A percentile compares a stretch with the other conserved stretches of the same genome.
Evolutionary conservation across 345 rosid species (phyloP).

Genomic region (Hypericum androsaemum): DNA sequence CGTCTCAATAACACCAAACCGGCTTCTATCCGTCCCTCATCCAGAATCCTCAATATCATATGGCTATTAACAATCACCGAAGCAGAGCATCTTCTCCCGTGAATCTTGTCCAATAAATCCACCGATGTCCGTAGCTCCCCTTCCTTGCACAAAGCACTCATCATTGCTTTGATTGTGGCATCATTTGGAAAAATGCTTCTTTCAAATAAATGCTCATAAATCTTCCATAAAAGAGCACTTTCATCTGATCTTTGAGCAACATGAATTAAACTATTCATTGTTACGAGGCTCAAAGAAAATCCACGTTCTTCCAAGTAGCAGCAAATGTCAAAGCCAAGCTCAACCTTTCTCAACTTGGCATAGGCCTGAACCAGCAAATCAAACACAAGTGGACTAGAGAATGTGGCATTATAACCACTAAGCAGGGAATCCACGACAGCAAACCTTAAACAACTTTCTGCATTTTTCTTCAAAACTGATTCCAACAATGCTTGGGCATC

Average conservation of each 20-base stretch:
- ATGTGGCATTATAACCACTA: slow-evolving; percentile 25
- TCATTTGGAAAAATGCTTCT: slow-evolving; percentile 46
- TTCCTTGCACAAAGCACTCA: slow-evolving; percentile 58
- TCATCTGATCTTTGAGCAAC: slow-evolving; percentile 45
- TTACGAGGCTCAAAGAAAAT: slow-evolving; percentile 39
- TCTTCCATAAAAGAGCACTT: slow-evolving; percentile 45
- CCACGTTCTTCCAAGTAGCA: slow-evolving; percentile 37
- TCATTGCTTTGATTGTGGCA: slow-evolving; percentile 35
- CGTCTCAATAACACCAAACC: slow-evolving; percentile 49
- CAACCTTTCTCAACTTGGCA: slow-evolving; percentile 49
- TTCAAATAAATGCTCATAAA: slow-evolving; percentile 51
- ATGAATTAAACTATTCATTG: slow-evolving; percentile 49
- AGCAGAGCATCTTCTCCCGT: slow-evolving; percentile 62
- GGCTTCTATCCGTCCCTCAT: slow-evolving; percentile 39
- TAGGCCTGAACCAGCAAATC: slow-evolving; percentile 57
- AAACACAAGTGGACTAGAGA: slow-evolving; percentile 46
- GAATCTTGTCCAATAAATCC: slow-evolving; percentile 49
- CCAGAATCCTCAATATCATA: slow-evolving; percentile 41
- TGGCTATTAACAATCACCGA: slow-evolving; percentile 47
- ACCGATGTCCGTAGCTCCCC: slow-evolving; percentile 45
- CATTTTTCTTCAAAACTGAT: slow-evolving; percentile 33
- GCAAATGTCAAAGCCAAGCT: slow-evolving; percentile 52
- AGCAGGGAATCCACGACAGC: slow-evolving; percentile 42
- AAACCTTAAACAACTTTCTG: slow-evolving; percentile 14
- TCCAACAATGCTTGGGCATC: slow-evolving; percentile 64